These are phyloP conservation scores for Beta corolliflora DNA, from an alignment of 179 eudicot species.

Conservation along the genomic window DNA sequence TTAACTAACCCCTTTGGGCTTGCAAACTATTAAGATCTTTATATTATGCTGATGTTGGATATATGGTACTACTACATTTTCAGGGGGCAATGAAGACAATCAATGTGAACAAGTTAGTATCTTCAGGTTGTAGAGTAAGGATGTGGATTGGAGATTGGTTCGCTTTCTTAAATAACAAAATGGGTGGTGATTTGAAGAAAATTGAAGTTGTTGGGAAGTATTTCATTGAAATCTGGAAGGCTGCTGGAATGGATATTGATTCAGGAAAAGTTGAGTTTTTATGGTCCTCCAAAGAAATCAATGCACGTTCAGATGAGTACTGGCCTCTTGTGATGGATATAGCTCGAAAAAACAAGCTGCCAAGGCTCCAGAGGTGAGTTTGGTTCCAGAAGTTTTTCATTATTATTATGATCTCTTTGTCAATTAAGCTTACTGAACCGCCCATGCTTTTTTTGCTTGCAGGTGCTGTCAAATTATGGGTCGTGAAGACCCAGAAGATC, in stretches of 20 bases:
- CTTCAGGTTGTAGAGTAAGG: slow-evolving; percentile 87
- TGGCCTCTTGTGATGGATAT: slow-evolving; percentile 93
- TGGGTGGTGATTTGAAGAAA: slow-evolving; percentile 92
- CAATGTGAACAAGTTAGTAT: slow-evolving; percentile 77
- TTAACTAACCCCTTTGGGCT: not conserved
- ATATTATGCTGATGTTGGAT: not conserved
- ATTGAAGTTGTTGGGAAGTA: slow-evolving; percentile 80
- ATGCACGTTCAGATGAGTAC: slow-evolving; percentile 69
- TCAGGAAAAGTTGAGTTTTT: slow-evolving; percentile 79
- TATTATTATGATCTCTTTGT: not conserved
- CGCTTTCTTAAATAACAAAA: slow-evolving; percentile 88
- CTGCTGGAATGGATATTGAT: slow-evolving; percentile 74
- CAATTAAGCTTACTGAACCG: not conserved
- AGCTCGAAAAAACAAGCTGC: slow-evolving; percentile 73
- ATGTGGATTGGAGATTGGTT: slow-evolving; percentile 98
- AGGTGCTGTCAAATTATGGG: slow-evolving; percentile 96
- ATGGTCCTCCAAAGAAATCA: slow-evolving; percentile 83
- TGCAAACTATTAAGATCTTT: not conserved
- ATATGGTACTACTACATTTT: not conserved
- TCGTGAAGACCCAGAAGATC: slow-evolving; percentile 75
- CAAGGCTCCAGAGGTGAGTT: slow-evolving; percentile 60
- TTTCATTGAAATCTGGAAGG: slow-evolving; percentile 91
- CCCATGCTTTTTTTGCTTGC: slow-evolving; percentile 4
- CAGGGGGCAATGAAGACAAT: slow-evolving; percentile 93
- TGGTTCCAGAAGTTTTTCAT: slow-evolving; percentile 5